Conservation (phyloP, 148 eudicot genomes). For the Cornus controversa region DNA sequence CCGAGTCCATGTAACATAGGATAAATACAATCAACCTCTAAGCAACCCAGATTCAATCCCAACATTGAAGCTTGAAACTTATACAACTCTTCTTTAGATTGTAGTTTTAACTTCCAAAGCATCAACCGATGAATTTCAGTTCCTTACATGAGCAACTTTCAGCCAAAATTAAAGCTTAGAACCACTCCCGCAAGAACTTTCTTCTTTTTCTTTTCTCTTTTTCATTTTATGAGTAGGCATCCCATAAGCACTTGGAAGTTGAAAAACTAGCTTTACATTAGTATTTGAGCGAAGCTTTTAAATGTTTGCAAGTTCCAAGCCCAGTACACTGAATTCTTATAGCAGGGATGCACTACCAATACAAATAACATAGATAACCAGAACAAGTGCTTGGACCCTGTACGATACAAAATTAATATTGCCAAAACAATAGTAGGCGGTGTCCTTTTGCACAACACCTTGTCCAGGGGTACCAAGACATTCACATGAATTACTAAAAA, state of each 20-base stretch:
- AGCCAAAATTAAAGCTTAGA: neutral
- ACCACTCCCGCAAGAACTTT: neutral
- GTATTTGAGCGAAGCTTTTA: neutral
- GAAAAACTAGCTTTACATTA: neutral
- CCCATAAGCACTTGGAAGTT: neutral
- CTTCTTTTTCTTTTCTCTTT: too few relatives aligned
- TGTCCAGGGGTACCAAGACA: too few relatives aligned
- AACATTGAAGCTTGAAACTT: neutral
- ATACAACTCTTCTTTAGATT: neutral
- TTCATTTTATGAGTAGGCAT: too few relatives aligned
- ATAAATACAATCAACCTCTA: too few relatives aligned
- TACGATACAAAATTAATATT: neutral
- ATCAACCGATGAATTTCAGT: neutral
- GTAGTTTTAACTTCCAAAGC: neutral
- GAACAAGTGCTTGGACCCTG: too few relatives aligned
- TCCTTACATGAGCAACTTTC: neutral
- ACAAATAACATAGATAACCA: neutral
- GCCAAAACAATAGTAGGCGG: neutral
- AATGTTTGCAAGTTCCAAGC: neutral
- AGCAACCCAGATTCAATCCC: neutral
- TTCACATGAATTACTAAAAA: neutral
- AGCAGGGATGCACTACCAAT: neutral
- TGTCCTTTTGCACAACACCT: neutral
- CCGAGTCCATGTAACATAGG: neutral
- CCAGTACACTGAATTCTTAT: neutral